Evolutionary conservation across 208 protist species (phyloP).

Genomic region (Kentomonas sorsogonicus): DNA sequence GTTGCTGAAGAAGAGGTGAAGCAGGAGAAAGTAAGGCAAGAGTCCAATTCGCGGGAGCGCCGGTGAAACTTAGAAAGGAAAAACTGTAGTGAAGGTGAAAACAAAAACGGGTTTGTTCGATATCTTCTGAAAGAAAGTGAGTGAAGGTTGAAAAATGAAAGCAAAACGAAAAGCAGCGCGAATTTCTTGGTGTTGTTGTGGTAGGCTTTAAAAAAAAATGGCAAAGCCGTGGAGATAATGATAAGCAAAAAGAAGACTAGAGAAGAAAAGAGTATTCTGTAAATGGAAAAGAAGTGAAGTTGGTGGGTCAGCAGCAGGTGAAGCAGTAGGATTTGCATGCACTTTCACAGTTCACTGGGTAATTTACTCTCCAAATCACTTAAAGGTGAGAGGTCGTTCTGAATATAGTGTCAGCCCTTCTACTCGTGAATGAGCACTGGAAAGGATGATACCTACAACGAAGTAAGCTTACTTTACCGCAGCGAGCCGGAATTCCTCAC

Average conservation of each 20-base stretch:
- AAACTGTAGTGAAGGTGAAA: background rate
- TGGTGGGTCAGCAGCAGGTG: background rate
- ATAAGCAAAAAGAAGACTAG: constrained; percentile 8
- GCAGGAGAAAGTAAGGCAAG: background rate
- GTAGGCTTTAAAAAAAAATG: background rate
- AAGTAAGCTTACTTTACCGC: no score
- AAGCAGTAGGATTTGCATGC: no score
- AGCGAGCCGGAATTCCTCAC: no score
- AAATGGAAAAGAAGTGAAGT: no score
- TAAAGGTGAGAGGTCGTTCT: no score
- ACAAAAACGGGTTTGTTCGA: background rate
- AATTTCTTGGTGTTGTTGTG: background rate
- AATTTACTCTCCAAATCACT: no score
- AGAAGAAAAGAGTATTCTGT: constrained; percentile 1
- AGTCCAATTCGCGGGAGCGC: background rate
- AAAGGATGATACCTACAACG: no score
- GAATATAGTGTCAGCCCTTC: no score
- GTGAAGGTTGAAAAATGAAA: background rate
- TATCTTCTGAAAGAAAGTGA: constrained; percentile 3
- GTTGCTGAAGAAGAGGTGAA: constrained; percentile 6
- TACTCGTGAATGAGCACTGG: no score
- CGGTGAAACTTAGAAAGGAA: background rate
- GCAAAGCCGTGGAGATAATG: background rate
- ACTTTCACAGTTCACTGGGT: no score
- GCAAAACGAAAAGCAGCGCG: background rate